phyloP scores from a whole-genome alignment of 2,329 filamentous ascomycete genomes.

The Trichothecium sympodiale region DNA sequence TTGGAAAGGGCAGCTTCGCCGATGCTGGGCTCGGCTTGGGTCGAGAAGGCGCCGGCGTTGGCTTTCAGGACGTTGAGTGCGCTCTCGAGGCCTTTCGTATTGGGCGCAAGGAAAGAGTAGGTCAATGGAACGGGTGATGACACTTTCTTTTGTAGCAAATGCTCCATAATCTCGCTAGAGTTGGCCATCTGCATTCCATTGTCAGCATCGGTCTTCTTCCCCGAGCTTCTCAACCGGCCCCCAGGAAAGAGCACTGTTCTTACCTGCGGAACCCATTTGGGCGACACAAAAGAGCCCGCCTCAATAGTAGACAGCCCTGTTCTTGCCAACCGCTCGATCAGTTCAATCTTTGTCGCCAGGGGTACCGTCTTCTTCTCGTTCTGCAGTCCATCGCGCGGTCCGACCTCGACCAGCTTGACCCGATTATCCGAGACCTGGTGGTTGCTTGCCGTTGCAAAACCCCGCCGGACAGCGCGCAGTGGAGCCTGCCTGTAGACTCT shows the following conservation, averaged over 20 bases:
- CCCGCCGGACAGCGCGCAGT: constrained; percentile 14
- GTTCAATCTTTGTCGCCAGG: constrained; percentile 61
- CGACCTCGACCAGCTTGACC: constrained; percentile 68
- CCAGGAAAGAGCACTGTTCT: constrained; percentile 3
- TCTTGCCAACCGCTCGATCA: constrained; percentile 57
- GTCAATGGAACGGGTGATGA: constrained; percentile 45
- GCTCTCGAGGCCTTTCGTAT: constrained; percentile 58
- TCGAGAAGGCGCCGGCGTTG: constrained; percentile 37
- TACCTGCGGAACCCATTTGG: constrained; percentile 78
- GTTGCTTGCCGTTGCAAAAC: constrained; percentile 26
- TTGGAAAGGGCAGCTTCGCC: constrained; percentile 26
- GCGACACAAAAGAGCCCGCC: constrained; percentile 71
- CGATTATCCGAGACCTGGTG: constrained; percentile 24
- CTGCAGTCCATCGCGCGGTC: constrained; percentile 76
- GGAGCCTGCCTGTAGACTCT: constrained; percentile 24
- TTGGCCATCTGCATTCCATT: constrained; percentile 55
- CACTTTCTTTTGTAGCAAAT: constrained; percentile 49
- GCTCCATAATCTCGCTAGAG: constrained; percentile 61
- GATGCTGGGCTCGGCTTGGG: constrained; percentile 33
- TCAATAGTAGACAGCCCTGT: constrained; percentile 68
- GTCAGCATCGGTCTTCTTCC: not conserved
- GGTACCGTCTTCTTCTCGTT: constrained; percentile 68
- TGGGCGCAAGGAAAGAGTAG: constrained; percentile 75
- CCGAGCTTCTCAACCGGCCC: not conserved
- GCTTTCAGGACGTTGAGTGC: constrained; percentile 43